Percentiles rank a stretch among this genome's conserved stretches.
phyloP scores from a whole-genome alignment of 148 eudicot species.

The Rhododendron henanense region DNA sequence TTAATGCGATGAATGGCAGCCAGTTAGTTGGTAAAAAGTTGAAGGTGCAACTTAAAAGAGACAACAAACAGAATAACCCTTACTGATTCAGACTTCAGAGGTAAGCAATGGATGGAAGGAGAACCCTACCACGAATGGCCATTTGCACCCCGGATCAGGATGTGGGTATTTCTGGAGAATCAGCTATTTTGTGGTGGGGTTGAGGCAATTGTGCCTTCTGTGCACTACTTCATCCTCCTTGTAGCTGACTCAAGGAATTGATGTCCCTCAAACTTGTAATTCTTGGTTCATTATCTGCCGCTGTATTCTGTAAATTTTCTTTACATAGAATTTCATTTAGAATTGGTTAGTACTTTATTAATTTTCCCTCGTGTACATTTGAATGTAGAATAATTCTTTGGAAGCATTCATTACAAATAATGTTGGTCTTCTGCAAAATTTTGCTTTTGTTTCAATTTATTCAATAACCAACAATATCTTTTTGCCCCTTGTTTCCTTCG shows the following conservation, averaged over 20 bases:
- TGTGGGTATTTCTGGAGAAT: constrained; percentile 15
- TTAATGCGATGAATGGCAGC: constrained; percentile 77
- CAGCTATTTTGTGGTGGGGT: constrained; percentile 17
- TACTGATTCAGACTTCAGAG: constrained; percentile 37
- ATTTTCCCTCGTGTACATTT: constrained; percentile 36
- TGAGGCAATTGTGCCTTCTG: constrained; percentile 12
- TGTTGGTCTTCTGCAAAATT: neutral
- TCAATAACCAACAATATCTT: neutral
- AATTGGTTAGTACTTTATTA: constrained; percentile 61
- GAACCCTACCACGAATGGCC: constrained; percentile 5
- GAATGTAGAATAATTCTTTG: constrained; percentile 2
- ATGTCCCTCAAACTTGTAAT: constrained; percentile 42
- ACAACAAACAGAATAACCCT: constrained; percentile 62
- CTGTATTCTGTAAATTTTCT: constrained; percentile 50
- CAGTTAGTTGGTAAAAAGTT: constrained; percentile 94
- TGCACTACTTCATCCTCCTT: constrained; percentile 21
- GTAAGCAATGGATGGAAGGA: constrained; percentile 20
- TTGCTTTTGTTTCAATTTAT: neutral
- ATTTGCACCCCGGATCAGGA: constrained; percentile 10
- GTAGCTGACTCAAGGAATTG: constrained; percentile 21
- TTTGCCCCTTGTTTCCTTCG: neutral
- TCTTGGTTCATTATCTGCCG: constrained; percentile 36
- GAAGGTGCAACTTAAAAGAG: constrained; percentile 97
- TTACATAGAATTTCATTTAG: constrained; percentile 50
- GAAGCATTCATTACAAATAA: neutral